Base-by-base conservation (phyloP, 805 yeast species). In the Grigorovia yakushimaensis region DNA sequence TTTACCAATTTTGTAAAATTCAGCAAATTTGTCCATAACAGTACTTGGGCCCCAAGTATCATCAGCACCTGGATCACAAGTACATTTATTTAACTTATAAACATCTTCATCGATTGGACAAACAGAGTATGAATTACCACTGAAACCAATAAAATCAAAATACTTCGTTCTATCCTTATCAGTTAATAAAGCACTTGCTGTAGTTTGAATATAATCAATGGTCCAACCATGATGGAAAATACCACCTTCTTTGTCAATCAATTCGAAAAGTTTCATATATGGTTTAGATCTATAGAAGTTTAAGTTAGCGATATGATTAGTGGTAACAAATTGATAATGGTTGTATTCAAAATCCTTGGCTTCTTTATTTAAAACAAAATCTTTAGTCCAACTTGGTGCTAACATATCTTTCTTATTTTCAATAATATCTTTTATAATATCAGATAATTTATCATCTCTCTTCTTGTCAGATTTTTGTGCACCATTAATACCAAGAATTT, bases 201-300 rank as follows among this genome's bases (percentile, higher is more conserved):
- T 76, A 8, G 88, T 79, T 59, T 84, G 87, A 45, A 84, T 78
- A 15, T 91, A 88, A 21, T 91, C 93, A 62, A 84, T 93, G 47
- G 93, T 89, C 88, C 94, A 86, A 58, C 89, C 73, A 66, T 83
- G 84, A 66, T 87, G 86, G 69, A 82, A 87, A 58, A 88, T 81
- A 4, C 93, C 93, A 50, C 91, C 88, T 1, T 78, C 68, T 43
- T 68, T 65, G 60, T 86, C 89, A 47, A 84, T 71, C 55, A 73
- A 67, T 21, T 79, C 77, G 53, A 84, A 82, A 63, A 79, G 84
- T 43, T 72, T 73, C 21, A 70, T 62, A 65, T 84, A 87, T 18
- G 81, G 80, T 48, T 80, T 75, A 22, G 78, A 67, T 57, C 88
- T 69, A 76, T 83, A 85, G 60, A 87, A 78, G 46, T 78, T 73